phyloP scores from a whole-genome alignment of 805 yeast genomes.

The Lipomyces chichibuensis region DNA sequence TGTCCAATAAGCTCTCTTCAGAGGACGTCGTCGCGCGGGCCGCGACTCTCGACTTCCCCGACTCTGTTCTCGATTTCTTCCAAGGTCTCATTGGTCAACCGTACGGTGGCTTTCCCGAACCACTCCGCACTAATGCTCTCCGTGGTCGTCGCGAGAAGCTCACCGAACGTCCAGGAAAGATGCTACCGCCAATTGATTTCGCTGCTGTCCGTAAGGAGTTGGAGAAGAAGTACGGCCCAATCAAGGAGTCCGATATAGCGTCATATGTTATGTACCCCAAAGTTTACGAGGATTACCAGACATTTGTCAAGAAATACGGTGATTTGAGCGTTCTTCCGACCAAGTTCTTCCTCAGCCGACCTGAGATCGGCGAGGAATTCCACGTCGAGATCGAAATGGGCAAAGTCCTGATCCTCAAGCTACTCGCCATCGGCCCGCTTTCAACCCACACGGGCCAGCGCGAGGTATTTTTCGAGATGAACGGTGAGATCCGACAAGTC shows the following conservation, averaged over 20 bases:
- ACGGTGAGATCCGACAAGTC: slow-evolving; percentile 97
- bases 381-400: slow-evolving; percentile 91
- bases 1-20: slow-evolving; percentile 81
- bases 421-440: slow-evolving; percentile 90
- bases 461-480: slow-evolving; percentile 96
- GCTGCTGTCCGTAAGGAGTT: slow-evolving; percentile 72
- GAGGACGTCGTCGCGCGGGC: slow-evolving; percentile 90
- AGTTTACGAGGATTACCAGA: slow-evolving; percentile 87
- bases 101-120: slow-evolving; percentile 99
- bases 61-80: slow-evolving; percentile 95
- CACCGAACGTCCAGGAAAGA: slow-evolving; percentile 88
- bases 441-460: slow-evolving; percentile 83
- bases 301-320: slow-evolving; percentile 75
- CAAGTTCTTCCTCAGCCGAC: slow-evolving; percentile 82
- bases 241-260: slow-evolving; percentile 84
- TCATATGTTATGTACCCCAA: slow-evolving; percentile 97
- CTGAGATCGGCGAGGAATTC: slow-evolving; percentile 85
- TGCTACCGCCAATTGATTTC: slow-evolving; percentile 82
- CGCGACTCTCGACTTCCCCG: slow-evolving; percentile 94
- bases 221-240: slow-evolving; percentile 68
- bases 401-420: slow-evolving; percentile 86
- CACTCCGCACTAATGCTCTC: slow-evolving; percentile 87
- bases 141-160: slow-evolving; percentile 91
- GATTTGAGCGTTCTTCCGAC: slow-evolving; percentile 95
- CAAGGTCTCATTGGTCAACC: slow-evolving; percentile 99